Base-by-base conservation (phyloP, 208 protist species). In the Zelonia costaricensis region DNA sequence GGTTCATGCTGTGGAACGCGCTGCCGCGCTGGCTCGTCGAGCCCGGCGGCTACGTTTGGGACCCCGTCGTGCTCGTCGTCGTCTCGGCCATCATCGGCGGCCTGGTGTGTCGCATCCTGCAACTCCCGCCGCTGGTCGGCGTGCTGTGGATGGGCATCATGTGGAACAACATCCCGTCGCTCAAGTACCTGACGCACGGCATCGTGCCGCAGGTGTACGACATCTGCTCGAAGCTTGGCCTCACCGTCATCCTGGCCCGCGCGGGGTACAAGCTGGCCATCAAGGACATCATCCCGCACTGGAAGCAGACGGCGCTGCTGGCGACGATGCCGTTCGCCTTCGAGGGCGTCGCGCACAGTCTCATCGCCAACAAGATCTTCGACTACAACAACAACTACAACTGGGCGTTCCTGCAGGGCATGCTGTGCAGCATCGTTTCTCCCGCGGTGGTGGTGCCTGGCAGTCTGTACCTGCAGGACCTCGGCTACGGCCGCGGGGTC, bases 351-450 rank as follows among this genome's bases (percentile, higher is more conserved):
- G 53, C 76, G 33, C 81, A 91, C 68, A 80, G 76, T 53, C 71
- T 93, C 38, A 85, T 93, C 52, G 87, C 87, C 0, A 88, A 83
- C 38, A 57, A 74, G 47, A 46, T 93, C 23, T 87, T 93, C 35
- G 51, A 74, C 42, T 93, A 93, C 72, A 35, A 76, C 27, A 44
- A 76, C 65, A 48, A 86, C 64, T 93, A 89, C 76, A 66, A 80
- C 46, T 93, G 87, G 84, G 80, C 81, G 9, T 91, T 93, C 46
- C 53, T 93, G 43, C 82, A 91, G 65, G 84, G 82, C 25, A 84
- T 86, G 68, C 52, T 93, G 46, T 91, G 81, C 71, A 83, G 74
- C 47, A 81, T 90, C 40, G 87, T 86, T 1, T 89, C 81, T 0
- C 87, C 87, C 1, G 80, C 83, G 12, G 87, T 93, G 1, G 81